These are phyloP conservation scores for Xylaria arbuscula DNA, from an alignment of 2,329 filamentous ascomycete species.

Conservation along the genomic window DNA sequence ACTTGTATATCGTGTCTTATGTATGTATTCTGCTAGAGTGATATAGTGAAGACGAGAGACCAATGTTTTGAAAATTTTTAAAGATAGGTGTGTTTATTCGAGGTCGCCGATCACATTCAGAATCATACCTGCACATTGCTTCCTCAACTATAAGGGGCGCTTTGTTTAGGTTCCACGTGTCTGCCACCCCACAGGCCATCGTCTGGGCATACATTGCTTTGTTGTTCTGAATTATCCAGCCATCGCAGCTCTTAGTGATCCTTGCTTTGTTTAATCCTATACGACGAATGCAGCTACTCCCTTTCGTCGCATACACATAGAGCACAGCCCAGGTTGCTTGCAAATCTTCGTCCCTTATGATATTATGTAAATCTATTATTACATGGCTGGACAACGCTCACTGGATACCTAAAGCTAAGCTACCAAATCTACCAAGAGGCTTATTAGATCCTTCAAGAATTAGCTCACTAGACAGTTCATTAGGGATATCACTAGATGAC, in stretches of 20 bases:
- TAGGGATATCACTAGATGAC: not conserved
- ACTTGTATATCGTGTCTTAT: too few relatives aligned
- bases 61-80: too few relatives aligned
- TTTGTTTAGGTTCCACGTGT: not conserved
- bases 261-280: constrained; percentile 3
- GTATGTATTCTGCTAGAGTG: too few relatives aligned
- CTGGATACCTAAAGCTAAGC: not conserved
- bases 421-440: not conserved
- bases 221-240: not conserved
- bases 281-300: constrained; percentile 19
- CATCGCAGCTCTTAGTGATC: not conserved
- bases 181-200: not conserved
- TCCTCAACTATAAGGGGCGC: not conserved
- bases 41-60: too few relatives aligned
- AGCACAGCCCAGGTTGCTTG: too few relatives aligned
- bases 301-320: not conserved
- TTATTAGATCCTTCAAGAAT: not conserved
- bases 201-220: not conserved
- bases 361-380: not conserved
- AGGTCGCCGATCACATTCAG: too few relatives aligned
- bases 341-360: not conserved
- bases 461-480: not conserved
- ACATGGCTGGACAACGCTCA: not conserved
- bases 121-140: not conserved
- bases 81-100: too few relatives aligned